Conservation (phyloP, 2,329 filamentous ascomycete genomes). For the Diaporthe vaccinii region DNA sequence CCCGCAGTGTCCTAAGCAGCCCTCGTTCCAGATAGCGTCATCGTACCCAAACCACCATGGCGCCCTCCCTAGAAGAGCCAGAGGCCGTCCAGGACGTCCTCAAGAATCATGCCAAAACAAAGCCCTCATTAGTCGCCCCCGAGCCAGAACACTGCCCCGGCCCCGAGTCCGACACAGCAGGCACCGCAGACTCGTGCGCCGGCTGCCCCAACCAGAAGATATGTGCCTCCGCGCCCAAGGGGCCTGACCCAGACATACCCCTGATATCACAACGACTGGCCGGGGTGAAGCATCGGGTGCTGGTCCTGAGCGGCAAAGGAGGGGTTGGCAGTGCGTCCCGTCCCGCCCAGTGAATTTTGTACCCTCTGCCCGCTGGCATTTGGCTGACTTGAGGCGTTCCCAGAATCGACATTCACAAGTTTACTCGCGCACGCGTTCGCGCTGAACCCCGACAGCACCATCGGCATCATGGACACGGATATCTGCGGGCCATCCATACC, state of each 20-base stretch:
- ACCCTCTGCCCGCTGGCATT: background rate
- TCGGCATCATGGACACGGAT: slow-evolving; percentile 98
- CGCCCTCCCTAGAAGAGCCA: slow-evolving; percentile 83
- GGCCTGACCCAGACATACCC: slow-evolving; percentile 93
- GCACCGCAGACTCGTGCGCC: slow-evolving; percentile 85
- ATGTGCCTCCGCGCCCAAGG: slow-evolving; percentile 94
- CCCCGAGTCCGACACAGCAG: slow-evolving; percentile 81
- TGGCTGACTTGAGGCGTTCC: slow-evolving; percentile 8
- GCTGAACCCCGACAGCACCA: slow-evolving; percentile 79
- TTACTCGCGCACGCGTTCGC: slow-evolving; percentile 93
- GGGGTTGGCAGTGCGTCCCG: slow-evolving; percentile 78
- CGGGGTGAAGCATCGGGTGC: slow-evolving; percentile 89
- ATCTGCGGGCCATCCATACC: slow-evolving; percentile 97
- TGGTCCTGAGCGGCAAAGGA: slow-evolving; percentile 94
- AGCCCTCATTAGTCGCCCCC: slow-evolving; percentile 89
- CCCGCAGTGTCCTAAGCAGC: background rate
- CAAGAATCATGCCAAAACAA: slow-evolving; percentile 80
- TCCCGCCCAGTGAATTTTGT: background rate
- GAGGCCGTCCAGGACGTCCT: slow-evolving; percentile 77
- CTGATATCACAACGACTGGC: slow-evolving; percentile 87
- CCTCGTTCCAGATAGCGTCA: background rate
- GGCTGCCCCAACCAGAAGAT: slow-evolving; percentile 97
- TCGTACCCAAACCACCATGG: slow-evolving; percentile 66
- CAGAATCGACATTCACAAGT: slow-evolving; percentile 87
- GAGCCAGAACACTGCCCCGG: slow-evolving; percentile 98